Conservation (phyloP, 2,329 filamentous ascomycete genomes). For the Macrophomina pseudophaseolina region DNA sequence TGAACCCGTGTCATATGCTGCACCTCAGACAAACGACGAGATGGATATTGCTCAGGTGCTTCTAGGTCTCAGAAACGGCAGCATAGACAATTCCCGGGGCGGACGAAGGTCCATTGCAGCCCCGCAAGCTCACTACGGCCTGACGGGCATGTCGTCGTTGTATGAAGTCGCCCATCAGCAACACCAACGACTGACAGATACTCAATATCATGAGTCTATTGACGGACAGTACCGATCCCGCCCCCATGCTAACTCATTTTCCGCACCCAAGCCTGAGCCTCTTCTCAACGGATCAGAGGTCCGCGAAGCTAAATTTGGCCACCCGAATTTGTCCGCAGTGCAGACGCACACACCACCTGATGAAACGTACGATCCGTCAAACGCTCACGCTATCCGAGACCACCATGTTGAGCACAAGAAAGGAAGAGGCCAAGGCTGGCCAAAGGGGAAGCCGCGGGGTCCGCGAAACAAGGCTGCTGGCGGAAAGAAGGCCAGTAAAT, state of each 20-base stretch:
- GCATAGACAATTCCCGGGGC: conserved; percentile 8
- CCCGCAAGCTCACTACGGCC: conserved; percentile 13
- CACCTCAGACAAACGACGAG: conserved; percentile 7
- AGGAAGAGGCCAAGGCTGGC: conserved; percentile 48
- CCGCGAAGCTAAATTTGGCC: conserved; percentile 5
- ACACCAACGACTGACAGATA: background rate
- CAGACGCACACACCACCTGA: conserved; percentile 50
- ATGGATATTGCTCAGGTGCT: conserved; percentile 23
- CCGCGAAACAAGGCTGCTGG: conserved; percentile 41
- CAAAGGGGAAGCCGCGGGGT: conserved; percentile 53
- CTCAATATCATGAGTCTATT: background rate
- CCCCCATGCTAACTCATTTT: conserved; percentile 8
- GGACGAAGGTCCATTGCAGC: conserved; percentile 21
- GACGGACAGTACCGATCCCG: conserved; percentile 8
- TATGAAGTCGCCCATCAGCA: background rate
- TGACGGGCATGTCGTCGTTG: conserved; percentile 1
- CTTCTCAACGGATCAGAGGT: conserved; percentile 2
- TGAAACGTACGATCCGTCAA: conserved; percentile 32
- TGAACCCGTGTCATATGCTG: background rate
- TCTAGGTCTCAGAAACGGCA: conserved; percentile 23
- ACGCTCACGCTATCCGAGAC: conserved; percentile 30
- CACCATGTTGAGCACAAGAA: conserved; percentile 36
- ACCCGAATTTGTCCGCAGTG: conserved; percentile 29
- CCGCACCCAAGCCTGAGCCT: conserved; percentile 9
- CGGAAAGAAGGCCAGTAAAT: conserved; percentile 46